A percentile compares a stretch with the other conserved stretches of the same genome.
Evolutionary conservation across 345 rosid species (phyloP).

Genomic region (Eucalyptus cloeziana): DNA sequence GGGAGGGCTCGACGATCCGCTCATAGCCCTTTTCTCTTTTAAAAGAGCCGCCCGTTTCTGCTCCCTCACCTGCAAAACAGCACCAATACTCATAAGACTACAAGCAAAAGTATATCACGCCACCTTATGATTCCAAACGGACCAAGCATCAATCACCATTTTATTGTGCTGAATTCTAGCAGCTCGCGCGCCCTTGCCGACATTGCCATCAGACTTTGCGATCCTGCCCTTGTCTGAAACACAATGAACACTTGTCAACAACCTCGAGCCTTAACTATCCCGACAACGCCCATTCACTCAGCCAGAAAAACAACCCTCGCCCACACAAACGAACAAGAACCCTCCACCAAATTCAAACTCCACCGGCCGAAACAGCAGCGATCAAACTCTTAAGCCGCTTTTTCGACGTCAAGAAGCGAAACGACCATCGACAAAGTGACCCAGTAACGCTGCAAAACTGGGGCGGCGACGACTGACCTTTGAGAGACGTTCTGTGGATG

Average conservation of each 20-base stretch:
- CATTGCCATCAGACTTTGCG: conserved; percentile 51
- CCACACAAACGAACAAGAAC: not conserved
- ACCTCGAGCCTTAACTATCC: not conserved
- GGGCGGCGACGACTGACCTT: conserved; percentile 22
- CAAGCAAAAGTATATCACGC: not conserved
- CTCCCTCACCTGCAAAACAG: conserved; percentile 48
- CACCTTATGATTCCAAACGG: not conserved
- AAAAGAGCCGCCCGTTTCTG: conserved; percentile 71
- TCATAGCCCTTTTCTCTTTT: conserved; percentile 67
- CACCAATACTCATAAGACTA: not conserved
- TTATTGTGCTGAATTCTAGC: conserved; percentile 70
- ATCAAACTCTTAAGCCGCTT: not conserved
- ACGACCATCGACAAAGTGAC: not conserved
- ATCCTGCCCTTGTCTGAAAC: conserved; percentile 44
- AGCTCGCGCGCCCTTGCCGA: conserved; percentile 50
- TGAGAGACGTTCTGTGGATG: conserved; percentile 51
- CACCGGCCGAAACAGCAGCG: not conserved
- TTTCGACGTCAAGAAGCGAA: not conserved
- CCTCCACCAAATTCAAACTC: not conserved
- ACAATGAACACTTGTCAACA: not conserved
- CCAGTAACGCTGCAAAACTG: not conserved
- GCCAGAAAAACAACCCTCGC: not conserved
- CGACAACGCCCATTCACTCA: not conserved
- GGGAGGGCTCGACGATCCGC: conserved; percentile 50
- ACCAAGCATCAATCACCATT: conserved; percentile 36